Percentiles rank a stretch among this genome's conserved stretches.
phyloP scores from a whole-genome alignment of 2,329 filamentous ascomycete species.

The Microascus cirrosus region DNA sequence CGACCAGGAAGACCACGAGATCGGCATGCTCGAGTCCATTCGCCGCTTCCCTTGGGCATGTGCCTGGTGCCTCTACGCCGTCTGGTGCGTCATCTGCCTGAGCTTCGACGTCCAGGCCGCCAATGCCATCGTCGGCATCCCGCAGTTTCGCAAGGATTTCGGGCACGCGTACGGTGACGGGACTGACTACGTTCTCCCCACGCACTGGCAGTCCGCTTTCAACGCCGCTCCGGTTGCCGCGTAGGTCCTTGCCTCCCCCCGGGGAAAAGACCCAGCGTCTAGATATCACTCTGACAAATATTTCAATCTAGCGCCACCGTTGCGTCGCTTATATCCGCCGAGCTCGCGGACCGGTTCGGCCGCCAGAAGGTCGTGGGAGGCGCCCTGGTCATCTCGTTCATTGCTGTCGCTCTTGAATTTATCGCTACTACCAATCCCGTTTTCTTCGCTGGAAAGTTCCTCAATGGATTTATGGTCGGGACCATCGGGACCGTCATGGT shows the following conservation, averaged over 20 bases:
- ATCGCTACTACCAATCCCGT: constrained; percentile 24
- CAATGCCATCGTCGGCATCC: neutral
- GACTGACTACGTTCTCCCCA: neutral
- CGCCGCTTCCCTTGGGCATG: neutral
- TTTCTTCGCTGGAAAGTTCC: constrained; percentile 29
- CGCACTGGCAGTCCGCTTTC: neutral
- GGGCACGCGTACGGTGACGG: neutral
- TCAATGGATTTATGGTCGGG: constrained; percentile 26
- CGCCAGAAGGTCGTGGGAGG: constrained; percentile 19
- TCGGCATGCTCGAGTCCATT: neutral
- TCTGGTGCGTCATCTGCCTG: neutral
- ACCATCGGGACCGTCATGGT: constrained; percentile 14
- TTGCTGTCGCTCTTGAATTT: constrained; percentile 26
- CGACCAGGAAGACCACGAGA: neutral
- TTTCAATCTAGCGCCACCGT: constrained; percentile 6
- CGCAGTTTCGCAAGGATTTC: neutral
- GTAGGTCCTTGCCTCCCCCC: neutral
- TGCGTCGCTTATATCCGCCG: constrained; percentile 19
- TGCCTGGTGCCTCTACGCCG: neutral
- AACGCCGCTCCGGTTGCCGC: neutral
- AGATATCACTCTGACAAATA: neutral
- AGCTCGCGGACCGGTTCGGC: constrained; percentile 23
- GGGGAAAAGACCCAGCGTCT: neutral
- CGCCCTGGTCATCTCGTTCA: constrained; percentile 22
- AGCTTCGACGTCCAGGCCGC: neutral